These are phyloP conservation scores for Backusella morwellensis DNA, from an alignment of 192 early-diverging fungal genomes.

Conservation along the genomic window DNA sequence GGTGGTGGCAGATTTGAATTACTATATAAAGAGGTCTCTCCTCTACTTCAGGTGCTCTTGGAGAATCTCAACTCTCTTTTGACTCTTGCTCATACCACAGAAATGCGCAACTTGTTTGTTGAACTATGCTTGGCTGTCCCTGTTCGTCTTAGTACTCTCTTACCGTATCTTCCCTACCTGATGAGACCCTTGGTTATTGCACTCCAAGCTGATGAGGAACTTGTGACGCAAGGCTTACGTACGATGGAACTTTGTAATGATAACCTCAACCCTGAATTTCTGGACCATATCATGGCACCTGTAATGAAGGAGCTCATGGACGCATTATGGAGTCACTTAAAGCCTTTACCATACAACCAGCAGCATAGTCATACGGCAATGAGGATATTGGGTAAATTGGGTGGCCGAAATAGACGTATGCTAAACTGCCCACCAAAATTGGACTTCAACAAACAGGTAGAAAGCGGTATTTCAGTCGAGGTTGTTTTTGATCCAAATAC, in stretches of 20 bases:
- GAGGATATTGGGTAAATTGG: slow-evolving; percentile 95
- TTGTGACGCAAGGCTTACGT: slow-evolving; percentile 93
- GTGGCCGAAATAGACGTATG: slow-evolving; percentile 93
- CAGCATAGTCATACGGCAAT: slow-evolving; percentile 82
- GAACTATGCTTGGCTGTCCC: slow-evolving; percentile 97
- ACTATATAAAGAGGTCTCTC: slow-evolving; percentile 94
- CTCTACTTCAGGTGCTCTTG: slow-evolving; percentile 87
- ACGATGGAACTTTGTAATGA: slow-evolving; percentile 98
- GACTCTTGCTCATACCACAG: slow-evolving; percentile 74
- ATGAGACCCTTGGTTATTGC: slow-evolving; percentile 97
- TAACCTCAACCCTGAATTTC: slow-evolving; percentile 94
- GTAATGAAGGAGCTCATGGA: slow-evolving; percentile 94
- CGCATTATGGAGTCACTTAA: slow-evolving; percentile 89
- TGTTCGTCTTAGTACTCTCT: slow-evolving; percentile 87
- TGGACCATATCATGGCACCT: slow-evolving; percentile 94
- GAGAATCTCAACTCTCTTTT: slow-evolving; percentile 87
- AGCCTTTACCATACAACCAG: slow-evolving; percentile 82
- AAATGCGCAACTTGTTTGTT: slow-evolving; percentile 95
- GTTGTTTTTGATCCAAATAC: slow-evolving; percentile 55
- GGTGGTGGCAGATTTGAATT: slow-evolving; percentile 95
- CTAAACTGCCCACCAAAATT: slow-evolving; percentile 69
- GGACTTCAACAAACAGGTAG: slow-evolving; percentile 36
- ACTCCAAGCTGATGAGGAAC: slow-evolving; percentile 85
- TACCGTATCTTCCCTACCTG: slow-evolving; percentile 89
- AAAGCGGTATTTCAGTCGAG: slow-evolving; percentile 58